phyloP scores from a whole-genome alignment of 345 rosid species.

The Bretschneidera sinensis region DNA sequence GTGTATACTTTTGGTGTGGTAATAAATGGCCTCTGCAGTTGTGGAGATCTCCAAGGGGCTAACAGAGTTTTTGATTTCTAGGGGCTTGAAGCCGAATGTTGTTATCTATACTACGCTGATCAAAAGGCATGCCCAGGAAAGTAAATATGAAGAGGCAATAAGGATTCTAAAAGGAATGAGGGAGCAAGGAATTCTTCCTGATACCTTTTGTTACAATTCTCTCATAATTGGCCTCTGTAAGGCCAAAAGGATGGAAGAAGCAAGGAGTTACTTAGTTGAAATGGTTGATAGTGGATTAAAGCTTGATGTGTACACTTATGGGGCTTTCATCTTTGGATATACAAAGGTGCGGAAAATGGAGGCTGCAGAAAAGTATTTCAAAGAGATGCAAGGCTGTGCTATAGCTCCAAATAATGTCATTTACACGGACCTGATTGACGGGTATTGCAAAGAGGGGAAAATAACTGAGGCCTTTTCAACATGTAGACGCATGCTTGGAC shows the following conservation, averaged over 20 bases:
- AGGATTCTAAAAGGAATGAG: slow-evolving; percentile 54
- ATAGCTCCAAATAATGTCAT: slow-evolving; percentile 53
- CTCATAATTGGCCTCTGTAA: slow-evolving; percentile 72
- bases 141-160: slow-evolving; percentile 49
- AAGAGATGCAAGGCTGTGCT: slow-evolving; percentile 60
- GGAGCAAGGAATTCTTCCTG: slow-evolving; percentile 50
- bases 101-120: slow-evolving; percentile 59
- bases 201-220: slow-evolving; percentile 67
- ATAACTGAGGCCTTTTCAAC: slow-evolving; percentile 45
- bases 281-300: slow-evolving; percentile 60
- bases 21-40: slow-evolving; percentile 50
- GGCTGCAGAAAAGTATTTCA: slow-evolving; percentile 51
- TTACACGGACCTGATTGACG: slow-evolving; percentile 48
- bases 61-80: slow-evolving; percentile 43
- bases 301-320: slow-evolving; percentile 64
- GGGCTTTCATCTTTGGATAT: slow-evolving; percentile 56
- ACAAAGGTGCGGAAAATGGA: slow-evolving; percentile 52
- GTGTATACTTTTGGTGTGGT: slow-evolving; percentile 39
- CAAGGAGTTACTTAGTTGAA: slow-evolving; percentile 46
- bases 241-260: slow-evolving; percentile 71
- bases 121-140: slow-evolving; percentile 45
- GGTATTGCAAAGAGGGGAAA: slow-evolving; percentile 61
- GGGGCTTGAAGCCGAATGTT: slow-evolving; percentile 58
- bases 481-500: slow-evolving; percentile 48
- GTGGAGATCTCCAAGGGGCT: slow-evolving; percentile 51